phyloP scores from a whole-genome alignment of 2,329 filamentous ascomycete species.

The Hypomyces rosellus region DNA sequence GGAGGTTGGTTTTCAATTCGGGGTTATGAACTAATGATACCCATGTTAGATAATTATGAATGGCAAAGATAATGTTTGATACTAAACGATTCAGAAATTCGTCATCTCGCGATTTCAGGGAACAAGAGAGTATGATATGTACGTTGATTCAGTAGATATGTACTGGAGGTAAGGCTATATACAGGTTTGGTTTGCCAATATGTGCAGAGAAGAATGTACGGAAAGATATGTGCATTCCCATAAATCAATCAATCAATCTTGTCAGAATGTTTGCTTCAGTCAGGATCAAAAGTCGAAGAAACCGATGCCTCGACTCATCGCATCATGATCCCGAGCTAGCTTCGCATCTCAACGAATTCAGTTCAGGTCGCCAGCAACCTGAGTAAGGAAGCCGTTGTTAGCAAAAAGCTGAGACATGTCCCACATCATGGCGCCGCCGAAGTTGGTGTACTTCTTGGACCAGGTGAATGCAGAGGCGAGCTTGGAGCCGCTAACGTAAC shows the following conservation, averaged over 20 bases:
- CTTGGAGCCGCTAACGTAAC: constrained; percentile 44
- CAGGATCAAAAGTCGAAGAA: background rate
- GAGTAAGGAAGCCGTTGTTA: constrained; percentile 50
- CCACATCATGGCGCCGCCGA: constrained; percentile 66
- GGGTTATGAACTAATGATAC: constrained; percentile 9
- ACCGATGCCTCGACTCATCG: background rate
- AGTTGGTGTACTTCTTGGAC: constrained; percentile 48
- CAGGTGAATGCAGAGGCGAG: constrained; percentile 48
- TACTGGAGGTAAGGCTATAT: constrained; percentile 6
- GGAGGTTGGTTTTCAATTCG: background rate
- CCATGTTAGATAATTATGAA: background rate
- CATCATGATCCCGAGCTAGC: background rate
- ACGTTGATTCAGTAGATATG: constrained; percentile 5
- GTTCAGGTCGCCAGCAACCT: constrained; percentile 32
- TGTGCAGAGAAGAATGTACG: background rate
- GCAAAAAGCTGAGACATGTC: constrained; percentile 55
- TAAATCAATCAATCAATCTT: constrained; percentile 8
- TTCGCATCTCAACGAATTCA: background rate
- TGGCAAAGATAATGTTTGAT: too few relatives aligned
- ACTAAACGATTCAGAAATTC: too few relatives aligned
- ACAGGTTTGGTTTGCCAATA: constrained; percentile 2
- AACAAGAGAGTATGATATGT: background rate
- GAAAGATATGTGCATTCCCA: background rate
- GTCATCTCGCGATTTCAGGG: too few relatives aligned
- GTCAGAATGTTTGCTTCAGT: background rate